These are phyloP conservation scores for Coemansia sp. DNA, from an alignment of 192 early-diverging fungal genomes.

Conservation along the genomic window DNA sequence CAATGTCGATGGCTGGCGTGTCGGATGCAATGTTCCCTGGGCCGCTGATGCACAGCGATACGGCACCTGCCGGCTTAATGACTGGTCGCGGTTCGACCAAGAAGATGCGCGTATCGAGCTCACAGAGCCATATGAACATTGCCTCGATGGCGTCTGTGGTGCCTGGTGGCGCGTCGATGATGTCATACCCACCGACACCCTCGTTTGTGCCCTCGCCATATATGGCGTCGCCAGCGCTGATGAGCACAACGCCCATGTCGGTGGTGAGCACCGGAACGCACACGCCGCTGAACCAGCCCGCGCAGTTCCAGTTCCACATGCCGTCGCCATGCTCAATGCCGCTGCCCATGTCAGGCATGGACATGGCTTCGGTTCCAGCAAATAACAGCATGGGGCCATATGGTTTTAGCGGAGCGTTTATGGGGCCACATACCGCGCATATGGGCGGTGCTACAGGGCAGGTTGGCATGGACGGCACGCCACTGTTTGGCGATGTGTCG, in stretches of 20 bases:
- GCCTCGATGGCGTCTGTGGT: conserved; percentile 14
- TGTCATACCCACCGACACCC: conserved; percentile 36
- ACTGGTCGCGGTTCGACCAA: conserved; percentile 29
- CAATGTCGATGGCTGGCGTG: conserved; percentile 5
- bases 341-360: conserved; percentile 48
- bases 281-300: conserved; percentile 41
- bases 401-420: conserved; percentile 24
- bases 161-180: conserved; percentile 11
- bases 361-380: conserved; percentile 40
- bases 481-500: conserved; percentile 32
- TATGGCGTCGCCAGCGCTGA: conserved; percentile 33
- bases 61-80: conserved; percentile 19
- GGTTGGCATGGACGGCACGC: conserved; percentile 24
- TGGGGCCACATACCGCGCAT: conserved; percentile 15
- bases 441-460: conserved; percentile 21
- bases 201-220: conserved; percentile 46
- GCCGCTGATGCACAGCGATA: conserved; percentile 36
- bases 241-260: conserved; percentile 40
- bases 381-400: conserved; percentile 24
- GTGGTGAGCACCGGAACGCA: conserved; percentile 28
- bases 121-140: conserved; percentile 35
- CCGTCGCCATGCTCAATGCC: conserved; percentile 51
- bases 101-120: conserved; percentile 55
- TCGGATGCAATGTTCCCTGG: conserved; percentile 11
- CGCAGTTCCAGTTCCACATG: conserved; percentile 54